phyloP scores from a whole-genome alignment of 495 filamentous ascomycete genomes.

The Neurospora hispaniola region DNA sequence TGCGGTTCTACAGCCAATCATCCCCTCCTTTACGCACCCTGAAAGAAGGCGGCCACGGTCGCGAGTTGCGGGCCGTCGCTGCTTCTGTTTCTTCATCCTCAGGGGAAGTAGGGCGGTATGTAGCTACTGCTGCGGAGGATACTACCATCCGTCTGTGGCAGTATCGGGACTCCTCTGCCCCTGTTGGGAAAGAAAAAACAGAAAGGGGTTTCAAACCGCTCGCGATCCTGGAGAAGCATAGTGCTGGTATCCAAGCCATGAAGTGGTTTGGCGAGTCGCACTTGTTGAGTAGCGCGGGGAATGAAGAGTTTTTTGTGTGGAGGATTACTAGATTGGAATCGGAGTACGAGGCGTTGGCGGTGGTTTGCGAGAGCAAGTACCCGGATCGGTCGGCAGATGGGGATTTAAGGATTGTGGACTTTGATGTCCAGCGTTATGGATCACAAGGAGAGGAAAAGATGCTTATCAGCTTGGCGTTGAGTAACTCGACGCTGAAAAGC shows the following conservation, averaged over 20 bases:
- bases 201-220: slow-evolving; percentile 34
- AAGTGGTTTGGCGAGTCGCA: slow-evolving; percentile 59
- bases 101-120: slow-evolving; percentile 14
- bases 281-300: slow-evolving; percentile 75
- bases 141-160: slow-evolving; percentile 67
- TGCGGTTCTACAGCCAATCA: slow-evolving; percentile 42
- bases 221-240: slow-evolving; percentile 61
- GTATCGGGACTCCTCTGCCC: slow-evolving; percentile 6
- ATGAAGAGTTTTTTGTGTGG: slow-evolving; percentile 87
- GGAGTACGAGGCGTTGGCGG: slow-evolving; percentile 42
- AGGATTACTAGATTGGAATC: slow-evolving; percentile 41
- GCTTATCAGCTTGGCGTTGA: slow-evolving; percentile 57
- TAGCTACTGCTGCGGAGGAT: slow-evolving; percentile 87
- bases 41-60: slow-evolving; percentile 64
- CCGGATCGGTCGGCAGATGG: slow-evolving; percentile 46
- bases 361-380: slow-evolving; percentile 52
- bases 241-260: slow-evolving; percentile 72
- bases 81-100: slow-evolving; percentile 32
- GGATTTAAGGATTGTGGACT: slow-evolving; percentile 71
- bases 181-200: not conserved
- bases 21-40: slow-evolving; percentile 41
- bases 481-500: slow-evolving; percentile 63
- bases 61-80: slow-evolving; percentile 78
- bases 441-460: slow-evolving; percentile 26
- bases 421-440: slow-evolving; percentile 35